Evolutionary conservation across 2,329 filamentous ascomycete species (phyloP).

Genomic region (Pseudogymnoascus sp.): DNA sequence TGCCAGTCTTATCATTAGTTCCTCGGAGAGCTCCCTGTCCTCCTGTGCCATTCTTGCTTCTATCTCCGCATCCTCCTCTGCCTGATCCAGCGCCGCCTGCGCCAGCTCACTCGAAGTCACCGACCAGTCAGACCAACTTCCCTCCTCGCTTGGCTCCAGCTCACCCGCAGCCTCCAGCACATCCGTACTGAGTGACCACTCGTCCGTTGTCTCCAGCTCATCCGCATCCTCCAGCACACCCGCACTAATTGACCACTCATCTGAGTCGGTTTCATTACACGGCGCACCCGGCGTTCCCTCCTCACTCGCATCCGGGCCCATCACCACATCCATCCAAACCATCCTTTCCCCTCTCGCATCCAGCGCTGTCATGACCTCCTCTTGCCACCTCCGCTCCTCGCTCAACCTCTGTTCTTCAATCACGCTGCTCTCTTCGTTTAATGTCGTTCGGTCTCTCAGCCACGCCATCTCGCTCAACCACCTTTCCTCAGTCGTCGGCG

Average conservation of each 20-base stretch:
- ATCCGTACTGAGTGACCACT: not conserved
- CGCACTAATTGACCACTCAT: not conserved
- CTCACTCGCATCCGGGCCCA: no score
- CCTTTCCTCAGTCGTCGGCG: not conserved
- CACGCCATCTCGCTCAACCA: not conserved
- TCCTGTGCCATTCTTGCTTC: not conserved
- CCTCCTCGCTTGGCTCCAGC: not conserved
- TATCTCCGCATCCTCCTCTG: not conserved
- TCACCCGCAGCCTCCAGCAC: not conserved
- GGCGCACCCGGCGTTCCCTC: no score
- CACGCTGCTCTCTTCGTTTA: not conserved
- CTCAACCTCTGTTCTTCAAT: not conserved
- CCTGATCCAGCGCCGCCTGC: not conserved
- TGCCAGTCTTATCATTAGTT: not conserved
- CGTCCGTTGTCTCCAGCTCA: no score
- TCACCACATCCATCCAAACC: not conserved
- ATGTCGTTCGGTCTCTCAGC: not conserved
- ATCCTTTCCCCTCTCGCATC: not conserved
- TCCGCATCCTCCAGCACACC: not conserved
- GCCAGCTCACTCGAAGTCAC: not conserved
- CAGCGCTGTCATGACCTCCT: not conserved
- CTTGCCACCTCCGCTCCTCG: not conserved
- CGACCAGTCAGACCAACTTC: not conserved
- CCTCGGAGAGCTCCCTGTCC: not conserved
- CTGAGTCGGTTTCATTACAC: not conserved